Base-by-base conservation (phyloP, 352 stramenopile species). In the Globisporangium middletonii region DNA sequence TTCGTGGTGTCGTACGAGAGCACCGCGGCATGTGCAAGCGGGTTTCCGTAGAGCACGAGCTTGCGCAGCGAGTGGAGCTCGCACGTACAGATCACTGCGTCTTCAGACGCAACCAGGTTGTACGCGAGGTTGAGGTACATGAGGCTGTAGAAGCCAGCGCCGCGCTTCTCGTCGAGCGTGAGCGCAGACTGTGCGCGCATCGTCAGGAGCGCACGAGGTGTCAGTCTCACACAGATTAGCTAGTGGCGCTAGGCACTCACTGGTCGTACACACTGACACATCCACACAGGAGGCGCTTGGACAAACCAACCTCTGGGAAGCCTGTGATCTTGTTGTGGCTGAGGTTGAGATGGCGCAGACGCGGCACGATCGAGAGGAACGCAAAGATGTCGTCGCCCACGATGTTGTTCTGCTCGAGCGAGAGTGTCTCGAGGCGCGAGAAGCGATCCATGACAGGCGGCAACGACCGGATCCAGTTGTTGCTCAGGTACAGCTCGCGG, bases 401-500 rank as follows among this genome's bases (percentile, higher is more conserved):
- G n/a, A 93, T 78, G 49, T 73, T 83, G 66, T 93, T 93, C 41
- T 80, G 79, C 54, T 93, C 80, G 23, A 93, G 76, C 11, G 80
- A 90, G 49, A 93, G 68, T 18, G 77, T 86, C 55, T 93, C 83
- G 33, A 93, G 72, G 11, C 76, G 66, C 38, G 71, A 81, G 63
- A 93, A 93, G 1, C 73, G 72, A 54, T 89, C 80, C 79, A 93
- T 89, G 44, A 88, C 72, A 0, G 78, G 79, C 12, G 83, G 80
- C n/a, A 93, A 46, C 15, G 73, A 77, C 19, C 71, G 72, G 48
- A 93, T 78, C 46, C 71, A 77, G 55, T 93, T 93, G 69, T 77
- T 88, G 26, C 74, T 74, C 3, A 91, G 53, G 55, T 91, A 93
- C 8, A 93, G 63, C 48, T 93, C 83, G 12, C 83, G 83, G 55